Evolutionary conservation across 2,329 filamentous ascomycete genomes (phyloP).

Genomic region (Cercospora sesami): DNA sequence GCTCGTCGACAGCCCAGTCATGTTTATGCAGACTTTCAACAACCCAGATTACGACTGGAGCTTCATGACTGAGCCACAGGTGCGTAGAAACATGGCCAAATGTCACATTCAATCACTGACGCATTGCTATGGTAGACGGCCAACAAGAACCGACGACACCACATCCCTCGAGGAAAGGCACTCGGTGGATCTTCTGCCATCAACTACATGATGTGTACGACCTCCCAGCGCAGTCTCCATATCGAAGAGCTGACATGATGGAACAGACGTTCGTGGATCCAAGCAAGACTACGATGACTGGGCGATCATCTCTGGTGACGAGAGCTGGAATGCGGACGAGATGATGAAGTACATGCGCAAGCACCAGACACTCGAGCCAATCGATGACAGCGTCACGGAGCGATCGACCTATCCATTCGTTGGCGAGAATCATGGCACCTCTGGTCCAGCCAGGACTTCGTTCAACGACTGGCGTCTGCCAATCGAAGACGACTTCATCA

Average conservation of each 20-base stretch:
- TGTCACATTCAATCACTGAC: background rate
- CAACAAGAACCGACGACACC: conserved; percentile 28
- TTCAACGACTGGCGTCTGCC: conserved; percentile 41
- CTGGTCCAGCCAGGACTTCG: conserved; percentile 39
- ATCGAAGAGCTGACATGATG: background rate
- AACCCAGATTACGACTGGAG: conserved; percentile 32
- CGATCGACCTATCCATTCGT: conserved; percentile 36
- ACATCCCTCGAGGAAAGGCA: conserved; percentile 39
- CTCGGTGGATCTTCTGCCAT: conserved; percentile 46
- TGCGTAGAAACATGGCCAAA: background rate
- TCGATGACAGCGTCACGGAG: conserved; percentile 34
- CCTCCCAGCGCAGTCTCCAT: background rate
- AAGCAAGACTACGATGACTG: conserved; percentile 51
- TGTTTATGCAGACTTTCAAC: conserved; percentile 32
- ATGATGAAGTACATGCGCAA: conserved; percentile 49
- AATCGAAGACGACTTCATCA: conserved; percentile 41
- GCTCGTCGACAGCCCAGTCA: conserved; percentile 30
- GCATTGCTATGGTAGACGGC: conserved; percentile 4
- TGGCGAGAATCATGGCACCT: conserved; percentile 39
- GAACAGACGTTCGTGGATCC: conserved; percentile 45
- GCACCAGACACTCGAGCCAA: conserved; percentile 42
- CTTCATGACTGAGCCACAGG: conserved; percentile 30
- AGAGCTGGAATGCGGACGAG: conserved; percentile 49
- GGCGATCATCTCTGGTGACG: conserved; percentile 45
- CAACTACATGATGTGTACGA: conserved; percentile 38